A percentile compares a stretch with the other conserved stretches of the same genome.
phyloP scores from a whole-genome alignment of 306 rosid genomes.

The Rubus idaeus region DNA sequence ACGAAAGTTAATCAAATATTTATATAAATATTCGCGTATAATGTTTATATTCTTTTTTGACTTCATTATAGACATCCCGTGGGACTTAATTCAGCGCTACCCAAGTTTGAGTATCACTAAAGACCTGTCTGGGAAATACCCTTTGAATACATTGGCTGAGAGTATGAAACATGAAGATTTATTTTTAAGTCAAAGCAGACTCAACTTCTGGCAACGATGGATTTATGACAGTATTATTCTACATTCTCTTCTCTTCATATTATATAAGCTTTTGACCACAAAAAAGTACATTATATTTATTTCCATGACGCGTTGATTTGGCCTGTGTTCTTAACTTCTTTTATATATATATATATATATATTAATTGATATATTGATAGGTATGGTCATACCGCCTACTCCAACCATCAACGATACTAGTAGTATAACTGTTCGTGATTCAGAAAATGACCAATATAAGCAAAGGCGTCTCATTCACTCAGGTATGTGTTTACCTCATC shows the following conservation, averaged over 20 bases:
- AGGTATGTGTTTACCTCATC: not conserved
- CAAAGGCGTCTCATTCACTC: not conserved
- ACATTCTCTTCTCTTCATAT: not conserved
- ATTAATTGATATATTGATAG: not conserved
- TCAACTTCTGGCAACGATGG: not conserved
- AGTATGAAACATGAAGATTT: not conserved
- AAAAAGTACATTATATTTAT: no score
- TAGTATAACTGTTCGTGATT: not conserved
- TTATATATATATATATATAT: no score
- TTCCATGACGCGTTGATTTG: no score
- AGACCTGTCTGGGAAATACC: not conserved
- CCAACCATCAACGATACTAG: not conserved
- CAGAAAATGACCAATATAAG: not conserved
- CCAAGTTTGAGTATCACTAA: not conserved
- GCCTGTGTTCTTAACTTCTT: no score
- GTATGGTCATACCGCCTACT: not conserved
- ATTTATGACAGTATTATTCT: constrained; percentile 8
- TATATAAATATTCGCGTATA: not conserved
- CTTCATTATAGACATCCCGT: not conserved
- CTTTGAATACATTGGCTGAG: not conserved
- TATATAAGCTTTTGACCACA: no score
- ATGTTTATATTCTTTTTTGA: not conserved
- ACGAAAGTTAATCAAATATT: no score
- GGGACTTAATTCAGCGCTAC: not conserved
- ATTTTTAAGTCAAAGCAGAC: not conserved